Base-by-base conservation (phyloP, 768 basidiomycete species). In the Naganishia friedmannii region DNA sequence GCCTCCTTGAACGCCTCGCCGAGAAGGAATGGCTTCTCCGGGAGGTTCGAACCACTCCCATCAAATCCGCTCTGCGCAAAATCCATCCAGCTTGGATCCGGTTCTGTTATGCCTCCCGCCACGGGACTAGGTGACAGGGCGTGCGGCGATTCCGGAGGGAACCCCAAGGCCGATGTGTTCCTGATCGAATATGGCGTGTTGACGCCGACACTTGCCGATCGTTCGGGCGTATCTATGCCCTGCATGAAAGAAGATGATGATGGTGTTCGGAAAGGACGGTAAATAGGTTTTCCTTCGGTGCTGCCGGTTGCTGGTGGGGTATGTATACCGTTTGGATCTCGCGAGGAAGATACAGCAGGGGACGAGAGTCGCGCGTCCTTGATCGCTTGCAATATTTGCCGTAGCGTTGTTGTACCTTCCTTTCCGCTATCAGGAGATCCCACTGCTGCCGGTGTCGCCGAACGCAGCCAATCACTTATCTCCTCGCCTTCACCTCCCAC, bases 1-100 rank as follows among this genome's bases (percentile, higher is more conserved):
- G 48, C 48, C 19, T 63, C 60, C 42, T 63, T 63, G 60, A 63
- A 63, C 42, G 60, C 60, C 13, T 63, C 60, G 23, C 60, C 60
- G 5, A 63, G 39, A 42, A 63, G 42, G 46, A 63, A 63, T 4
- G 60, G 60, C 26, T 51, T 26, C 48, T 63, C 34, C 2, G 42
- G 60, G 42, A 63, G 3, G 1, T 34, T 17, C n/a, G 26, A 19
- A 9, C 37, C 28, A 19, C 28, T 21, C 23, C 48, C 60, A 6
- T 13, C 42, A n/a, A 63, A 63, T 12, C 60, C 60, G 6, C 37
- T 63, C 60, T 63, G 39, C 12, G 60, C 39, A 46, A 63, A 63
- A 23, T 63, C 60, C 21, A 34, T 63, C 60, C 60, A 63, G 39
- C 23, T 63, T n/a, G 60, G n/a, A 26, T 26, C 48, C n/a, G 48